phyloP scores from a whole-genome alignment of 352 stramenopile genomes.

The Pythium pyrilobum region DNA sequence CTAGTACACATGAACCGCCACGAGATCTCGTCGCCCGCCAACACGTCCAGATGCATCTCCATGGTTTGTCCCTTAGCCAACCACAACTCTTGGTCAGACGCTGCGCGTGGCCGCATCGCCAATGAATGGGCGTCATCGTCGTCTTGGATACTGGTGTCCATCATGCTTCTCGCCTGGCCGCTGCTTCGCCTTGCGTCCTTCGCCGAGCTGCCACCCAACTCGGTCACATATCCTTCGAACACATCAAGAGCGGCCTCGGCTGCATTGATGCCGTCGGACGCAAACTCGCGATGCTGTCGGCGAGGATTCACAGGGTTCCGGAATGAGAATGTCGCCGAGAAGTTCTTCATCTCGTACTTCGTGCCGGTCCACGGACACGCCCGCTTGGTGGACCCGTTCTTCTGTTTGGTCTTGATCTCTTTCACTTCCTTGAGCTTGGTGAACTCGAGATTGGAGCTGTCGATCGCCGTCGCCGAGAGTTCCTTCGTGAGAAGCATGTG shows the following conservation, averaged over 20 bases:
- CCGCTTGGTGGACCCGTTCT: slow-evolving; percentile 22
- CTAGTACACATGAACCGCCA: slow-evolving; percentile 61
- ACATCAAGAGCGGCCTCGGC: slow-evolving; percentile 39
- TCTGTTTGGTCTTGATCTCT: slow-evolving; percentile 24
- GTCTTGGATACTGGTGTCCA: slow-evolving; percentile 26
- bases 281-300: slow-evolving; percentile 41
- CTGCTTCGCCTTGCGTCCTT: slow-evolving; percentile 20
- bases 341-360: slow-evolving; percentile 76
- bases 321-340: slow-evolving; percentile 51
- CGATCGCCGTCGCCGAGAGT: slow-evolving; percentile 53
- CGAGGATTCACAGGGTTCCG: slow-evolving; percentile 44
- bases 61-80: slow-evolving; percentile 58
- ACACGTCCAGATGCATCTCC: slow-evolving; percentile 81
- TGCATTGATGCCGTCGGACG: slow-evolving; percentile 6
- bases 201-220: slow-evolving; percentile 23
- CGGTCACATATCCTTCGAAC: slow-evolving; percentile 54
- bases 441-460: slow-evolving; percentile 52
- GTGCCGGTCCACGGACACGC: slow-evolving; percentile 56
- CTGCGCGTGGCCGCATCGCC: too few relatives aligned
- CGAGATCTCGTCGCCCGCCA: slow-evolving; percentile 47
- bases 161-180: slow-evolving; percentile 27
- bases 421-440: slow-evolving; percentile 52
- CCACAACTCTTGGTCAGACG: slow-evolving; percentile 29
- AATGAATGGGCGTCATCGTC: slow-evolving; percentile 11
- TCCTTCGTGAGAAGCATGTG: slow-evolving; percentile 70